Base-by-base conservation (phyloP, 108 stramenopile genomes). In the Skeletonema menzelii region DNA sequence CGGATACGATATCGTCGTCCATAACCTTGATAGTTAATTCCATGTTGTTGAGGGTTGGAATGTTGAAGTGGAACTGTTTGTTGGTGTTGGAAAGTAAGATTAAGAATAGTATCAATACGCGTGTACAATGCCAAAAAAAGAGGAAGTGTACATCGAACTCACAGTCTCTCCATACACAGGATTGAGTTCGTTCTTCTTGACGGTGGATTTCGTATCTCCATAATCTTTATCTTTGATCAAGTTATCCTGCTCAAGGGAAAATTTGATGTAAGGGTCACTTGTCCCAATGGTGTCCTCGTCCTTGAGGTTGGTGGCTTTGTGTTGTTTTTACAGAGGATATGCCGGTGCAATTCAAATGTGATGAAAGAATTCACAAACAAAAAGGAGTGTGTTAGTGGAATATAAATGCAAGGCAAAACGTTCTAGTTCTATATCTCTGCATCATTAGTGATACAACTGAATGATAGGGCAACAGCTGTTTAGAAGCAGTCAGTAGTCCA, bases 211-310 rank as follows among this genome's bases (percentile, higher is more conserved):
- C 56, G 68, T 56, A 13, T 81, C 70, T 42, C 76, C 84, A 46
- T 68, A 77, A n/a, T 69, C 68, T 27, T 85, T 80, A 60, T 85
- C 84, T 30, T 69, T 72, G 5, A 85, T 19, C 56, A 65, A 37
- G 40, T 76, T 67, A 57, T 84, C 83, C 53, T 82, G 75, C 55
- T 84, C 80, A 12, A 84, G 38, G 31, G 69, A 77, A 63, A 87
- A 82, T 59, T 75, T 82, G 61, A 87, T 82, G 58, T 87, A 87
- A 8, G 86, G 83, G 67, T 87, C 86, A 4, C 68, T 58, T 59
- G 75, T 87, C 14, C 86, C 86, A 3, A 87, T 24, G 13, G 27
- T 11, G 76, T 87, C 86, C 27, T 32, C 73, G 44, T 87, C 83
- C 12, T 24, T 22, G 27, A 87, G 61, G 57, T 87, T 69, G 42